Base-by-base conservation (phyloP, 2,329 filamentous ascomycete species). In the Sporothrix sp. region DNA sequence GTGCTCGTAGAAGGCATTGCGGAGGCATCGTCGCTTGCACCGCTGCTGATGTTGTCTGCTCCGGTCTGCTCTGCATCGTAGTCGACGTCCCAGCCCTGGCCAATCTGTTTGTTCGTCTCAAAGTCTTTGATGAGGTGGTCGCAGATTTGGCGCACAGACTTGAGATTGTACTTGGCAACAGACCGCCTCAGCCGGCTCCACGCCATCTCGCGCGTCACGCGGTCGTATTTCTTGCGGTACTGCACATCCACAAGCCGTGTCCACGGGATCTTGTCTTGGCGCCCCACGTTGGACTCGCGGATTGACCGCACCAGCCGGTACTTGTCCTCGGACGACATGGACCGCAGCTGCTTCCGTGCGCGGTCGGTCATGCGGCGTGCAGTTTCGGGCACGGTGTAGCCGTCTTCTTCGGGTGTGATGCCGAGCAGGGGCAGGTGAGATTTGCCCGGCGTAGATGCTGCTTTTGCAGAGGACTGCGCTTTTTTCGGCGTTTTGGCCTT, bases 211-310 rank as follows among this genome's bases (percentile, higher is more conserved):
- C 58, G 54, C 3, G 57, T 46, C n/a, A 52, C 45, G 2, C 54
- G 54, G 10, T 21, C 39, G 56, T 54, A 58, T 13, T 23, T 40
- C 25, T 42, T 37, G 30, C 57, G 55, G 33, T 43, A 58, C 1
- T 30, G 27, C 9, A 11, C 21, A 35, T 55, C 52, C 13, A 48
- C 54, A 11, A 79, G 59, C 21, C 60, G 64, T 32, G 60, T 57
- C 77, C 77, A 81, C 0, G 69, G 69, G 36, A 80, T 76, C 42
- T 71, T 71, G 8, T 60, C 56, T 47, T 79, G 75, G 1, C 54
- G 61, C 8, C 60, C 58, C 1, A 65, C 71, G 2, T 64, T 63
- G 3, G 65, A 68, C 13, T 67, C 65, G 7, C 68, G 62, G 32
- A 79, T 70, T 2, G 70, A 66, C 32, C 65, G 58, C 0, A 75